Conservation (phyloP, 768 basidiomycete species). For the Udeniomyces megalosporus region DNA sequence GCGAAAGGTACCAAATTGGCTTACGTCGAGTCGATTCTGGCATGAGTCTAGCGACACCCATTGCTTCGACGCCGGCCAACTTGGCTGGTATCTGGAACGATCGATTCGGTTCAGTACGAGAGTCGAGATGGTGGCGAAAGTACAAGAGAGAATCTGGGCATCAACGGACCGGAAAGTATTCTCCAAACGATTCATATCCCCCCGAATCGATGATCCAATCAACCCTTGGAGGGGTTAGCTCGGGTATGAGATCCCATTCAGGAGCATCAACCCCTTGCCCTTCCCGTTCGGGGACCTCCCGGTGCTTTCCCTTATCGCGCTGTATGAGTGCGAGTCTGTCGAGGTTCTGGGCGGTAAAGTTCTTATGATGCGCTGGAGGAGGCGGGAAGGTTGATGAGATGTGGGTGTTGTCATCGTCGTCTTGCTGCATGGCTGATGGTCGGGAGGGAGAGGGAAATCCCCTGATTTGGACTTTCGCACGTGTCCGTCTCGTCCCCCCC, state of each 20-base stretch:
- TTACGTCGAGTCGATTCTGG: conserved; percentile 45
- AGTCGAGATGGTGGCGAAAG: background rate
- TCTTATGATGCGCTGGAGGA: conserved; percentile 66
- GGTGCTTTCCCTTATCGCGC: conserved; percentile 37
- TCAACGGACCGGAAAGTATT: conserved; percentile 72
- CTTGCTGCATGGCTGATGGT: background rate
- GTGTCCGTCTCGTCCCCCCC: no score
- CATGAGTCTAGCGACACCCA: conserved; percentile 66
- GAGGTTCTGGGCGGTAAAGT: conserved; percentile 60
- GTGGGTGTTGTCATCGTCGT: background rate
- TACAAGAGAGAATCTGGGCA: background rate
- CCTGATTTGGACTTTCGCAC: no score
- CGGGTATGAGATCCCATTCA: conserved; percentile 50
- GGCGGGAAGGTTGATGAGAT: conserved; percentile 50
- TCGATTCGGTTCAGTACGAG: background rate
- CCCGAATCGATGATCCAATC: conserved; percentile 77
- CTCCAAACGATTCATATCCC: conserved; percentile 68
- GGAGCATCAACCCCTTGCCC: no score
- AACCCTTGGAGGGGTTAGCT: conserved; percentile 69
- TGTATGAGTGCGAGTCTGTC: conserved; percentile 47
- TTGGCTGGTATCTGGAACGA: conserved; percentile 54
- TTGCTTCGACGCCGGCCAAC: conserved; percentile 63
- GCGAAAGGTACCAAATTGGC: conserved; percentile 30
- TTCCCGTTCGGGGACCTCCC: conserved; percentile 49
- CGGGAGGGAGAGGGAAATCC: no score